These are phyloP conservation scores for Pleurotus tuber-regium DNA, from an alignment of 768 basidiomycete species.

Conservation along the genomic window DNA sequence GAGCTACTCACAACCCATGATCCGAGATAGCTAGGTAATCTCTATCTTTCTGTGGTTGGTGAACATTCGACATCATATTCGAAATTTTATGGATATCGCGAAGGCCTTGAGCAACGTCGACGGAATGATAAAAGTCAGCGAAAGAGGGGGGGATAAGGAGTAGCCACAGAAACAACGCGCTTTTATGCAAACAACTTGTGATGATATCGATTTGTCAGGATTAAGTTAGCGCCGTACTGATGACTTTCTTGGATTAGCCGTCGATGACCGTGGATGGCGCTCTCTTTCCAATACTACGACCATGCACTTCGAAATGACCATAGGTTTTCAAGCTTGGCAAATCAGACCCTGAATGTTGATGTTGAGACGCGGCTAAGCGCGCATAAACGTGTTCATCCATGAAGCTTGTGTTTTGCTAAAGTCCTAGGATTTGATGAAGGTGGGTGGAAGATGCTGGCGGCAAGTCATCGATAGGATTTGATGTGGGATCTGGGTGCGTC, in stretches of 20 bases:
- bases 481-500: no score
- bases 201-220: not conserved
- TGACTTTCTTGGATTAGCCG: not conserved
- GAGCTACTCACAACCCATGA: conserved; percentile 68
- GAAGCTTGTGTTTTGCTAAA: no score
- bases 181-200: not conserved
- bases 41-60: conserved; percentile 49
- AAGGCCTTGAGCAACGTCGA: not conserved
- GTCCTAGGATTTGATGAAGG: no score
- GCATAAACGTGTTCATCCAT: no score
- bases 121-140: not conserved
- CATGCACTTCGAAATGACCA: no score
- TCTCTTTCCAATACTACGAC: no score
- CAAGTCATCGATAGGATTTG: no score
- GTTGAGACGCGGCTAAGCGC: no score
- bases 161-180: not conserved
- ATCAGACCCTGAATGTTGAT: no score
- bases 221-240: not conserved
- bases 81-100: not conserved
- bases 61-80: conserved; percentile 44
- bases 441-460: no score
- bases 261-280: conserved; percentile 1
- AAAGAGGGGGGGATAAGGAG: not conserved
- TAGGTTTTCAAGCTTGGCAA: no score
- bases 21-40: conserved; percentile 77